These are phyloP conservation scores for Talaromyces sp. DNA, from an alignment of 2,329 filamentous ascomycete genomes.

Conservation along the genomic window DNA sequence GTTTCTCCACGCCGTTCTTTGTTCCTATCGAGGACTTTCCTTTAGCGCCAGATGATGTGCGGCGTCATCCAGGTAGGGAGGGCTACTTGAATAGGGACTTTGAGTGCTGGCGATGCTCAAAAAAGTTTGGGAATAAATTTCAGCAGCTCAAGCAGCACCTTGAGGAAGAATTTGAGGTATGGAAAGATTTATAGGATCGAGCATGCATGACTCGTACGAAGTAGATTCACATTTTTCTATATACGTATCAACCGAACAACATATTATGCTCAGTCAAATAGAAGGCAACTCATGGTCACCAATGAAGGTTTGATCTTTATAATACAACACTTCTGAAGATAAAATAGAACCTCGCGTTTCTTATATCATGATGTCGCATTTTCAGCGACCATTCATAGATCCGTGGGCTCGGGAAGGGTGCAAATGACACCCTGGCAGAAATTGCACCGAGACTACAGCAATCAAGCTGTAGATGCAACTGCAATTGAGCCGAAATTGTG, in stretches of 20 bases:
- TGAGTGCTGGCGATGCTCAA: slow-evolving; percentile 80
- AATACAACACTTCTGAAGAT: slow-evolving; percentile 15
- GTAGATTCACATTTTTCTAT: slow-evolving; percentile 7
- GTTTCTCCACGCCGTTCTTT: slow-evolving; percentile 83
- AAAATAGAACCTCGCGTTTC: neutral
- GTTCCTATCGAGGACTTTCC: slow-evolving; percentile 78
- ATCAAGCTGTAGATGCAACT: neutral
- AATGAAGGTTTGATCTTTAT: slow-evolving; percentile 12
- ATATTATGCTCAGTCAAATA: neutral
- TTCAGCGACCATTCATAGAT: slow-evolving; percentile 10
- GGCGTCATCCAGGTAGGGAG: slow-evolving; percentile 57
- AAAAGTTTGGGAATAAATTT: slow-evolving; percentile 72
- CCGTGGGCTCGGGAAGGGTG: neutral
- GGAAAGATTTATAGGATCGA: slow-evolving; percentile 55
- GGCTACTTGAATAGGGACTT: slow-evolving; percentile 66
- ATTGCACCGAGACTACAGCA: neutral
- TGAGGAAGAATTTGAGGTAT: slow-evolving; percentile 68
- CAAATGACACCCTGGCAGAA: neutral
- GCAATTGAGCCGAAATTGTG: slow-evolving; percentile 1
- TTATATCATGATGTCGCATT: neutral
- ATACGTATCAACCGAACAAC: neutral
- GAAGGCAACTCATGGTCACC: slow-evolving; percentile 10
- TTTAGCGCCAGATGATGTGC: slow-evolving; percentile 62
- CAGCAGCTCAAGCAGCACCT: slow-evolving; percentile 73
- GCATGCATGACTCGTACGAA: neutral